These are phyloP conservation scores for Prinsepia uniflora DNA, from an alignment of 306 rosid species.

Conservation along the genomic window DNA sequence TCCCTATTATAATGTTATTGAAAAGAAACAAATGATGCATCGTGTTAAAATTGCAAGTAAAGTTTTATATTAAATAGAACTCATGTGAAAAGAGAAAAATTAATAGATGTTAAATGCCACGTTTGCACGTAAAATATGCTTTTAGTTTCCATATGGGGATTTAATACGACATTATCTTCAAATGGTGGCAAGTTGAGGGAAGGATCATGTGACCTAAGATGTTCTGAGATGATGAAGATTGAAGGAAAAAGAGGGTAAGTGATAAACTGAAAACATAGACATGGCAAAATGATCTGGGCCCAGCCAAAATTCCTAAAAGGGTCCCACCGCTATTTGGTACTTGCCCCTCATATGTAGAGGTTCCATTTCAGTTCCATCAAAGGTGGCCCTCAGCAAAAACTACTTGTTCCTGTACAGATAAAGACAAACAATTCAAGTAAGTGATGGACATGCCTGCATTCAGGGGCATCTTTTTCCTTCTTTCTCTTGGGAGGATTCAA, in stretches of 20 bases:
- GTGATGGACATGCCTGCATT: neutral
- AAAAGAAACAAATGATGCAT: too few relatives aligned
- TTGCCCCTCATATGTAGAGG: neutral
- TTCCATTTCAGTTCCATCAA: constrained; percentile 14
- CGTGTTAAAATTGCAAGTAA: too few relatives aligned
- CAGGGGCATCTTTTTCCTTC: neutral
- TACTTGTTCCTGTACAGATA: constrained; percentile 11
- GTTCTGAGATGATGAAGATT: too few relatives aligned
- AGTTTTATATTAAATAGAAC: too few relatives aligned
- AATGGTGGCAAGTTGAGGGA: neutral
- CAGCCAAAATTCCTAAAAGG: neutral
- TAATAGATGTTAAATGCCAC: neutral
- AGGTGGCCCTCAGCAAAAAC: constrained; percentile 19
- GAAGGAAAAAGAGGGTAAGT: too few relatives aligned
- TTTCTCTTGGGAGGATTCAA: neutral
- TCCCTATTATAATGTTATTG: too few relatives aligned
- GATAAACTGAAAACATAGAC: too few relatives aligned
- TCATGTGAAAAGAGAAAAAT: too few relatives aligned
- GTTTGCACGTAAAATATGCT: neutral
- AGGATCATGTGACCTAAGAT: neutral
- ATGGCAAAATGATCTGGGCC: neutral
- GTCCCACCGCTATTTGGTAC: constrained; percentile 3
- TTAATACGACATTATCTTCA: neutral
- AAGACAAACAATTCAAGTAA: neutral
- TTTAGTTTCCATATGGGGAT: neutral